phyloP scores from a whole-genome alignment of 2,329 filamentous ascomycete genomes.

The Shiraia sp. region DNA sequence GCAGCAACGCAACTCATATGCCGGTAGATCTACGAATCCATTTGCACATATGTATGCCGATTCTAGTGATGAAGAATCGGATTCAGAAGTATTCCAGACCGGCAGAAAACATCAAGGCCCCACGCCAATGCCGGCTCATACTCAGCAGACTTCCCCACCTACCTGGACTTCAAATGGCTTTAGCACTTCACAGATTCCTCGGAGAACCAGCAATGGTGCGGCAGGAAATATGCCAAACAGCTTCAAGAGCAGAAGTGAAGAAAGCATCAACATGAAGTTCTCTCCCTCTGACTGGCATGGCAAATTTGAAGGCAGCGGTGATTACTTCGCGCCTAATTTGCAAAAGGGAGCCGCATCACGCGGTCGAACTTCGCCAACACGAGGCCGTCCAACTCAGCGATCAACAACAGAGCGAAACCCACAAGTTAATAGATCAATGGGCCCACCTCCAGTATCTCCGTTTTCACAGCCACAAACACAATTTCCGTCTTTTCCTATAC shows the following conservation, averaged over 20 bases:
- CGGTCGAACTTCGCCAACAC: conserved; percentile 36
- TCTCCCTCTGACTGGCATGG: conserved; percentile 52
- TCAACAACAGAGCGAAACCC: conserved; percentile 20
- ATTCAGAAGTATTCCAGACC: conserved; percentile 23
- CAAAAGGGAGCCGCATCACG: conserved; percentile 26
- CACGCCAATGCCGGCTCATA: conserved; percentile 19
- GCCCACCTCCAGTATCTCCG: conserved; percentile 20
- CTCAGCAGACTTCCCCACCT: conserved; percentile 15
- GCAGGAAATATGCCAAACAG: conserved; percentile 26
- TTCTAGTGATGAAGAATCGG: conserved; percentile 36
- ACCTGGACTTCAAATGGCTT: conserved; percentile 21
- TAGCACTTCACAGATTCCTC: conserved; percentile 23
- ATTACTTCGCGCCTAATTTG: conserved; percentile 48
- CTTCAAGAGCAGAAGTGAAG: conserved; percentile 52
- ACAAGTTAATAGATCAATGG: conserved; percentile 21
- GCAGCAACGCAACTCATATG: conserved; percentile 30
- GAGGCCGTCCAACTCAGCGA: conserved; percentile 32
- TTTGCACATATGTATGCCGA: conserved; percentile 37
- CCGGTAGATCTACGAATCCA: conserved; percentile 19
- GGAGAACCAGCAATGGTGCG: conserved; percentile 15
- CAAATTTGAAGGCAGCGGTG: conserved; percentile 48
- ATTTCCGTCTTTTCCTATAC: conserved; percentile 23
- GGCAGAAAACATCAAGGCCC: conserved; percentile 18
- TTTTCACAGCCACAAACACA: conserved; percentile 8
- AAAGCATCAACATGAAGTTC: conserved; percentile 56